Evolutionary conservation across 176 grass and related monocot species (phyloP).

Genomic region (Tillandsia fasciculata): DNA sequence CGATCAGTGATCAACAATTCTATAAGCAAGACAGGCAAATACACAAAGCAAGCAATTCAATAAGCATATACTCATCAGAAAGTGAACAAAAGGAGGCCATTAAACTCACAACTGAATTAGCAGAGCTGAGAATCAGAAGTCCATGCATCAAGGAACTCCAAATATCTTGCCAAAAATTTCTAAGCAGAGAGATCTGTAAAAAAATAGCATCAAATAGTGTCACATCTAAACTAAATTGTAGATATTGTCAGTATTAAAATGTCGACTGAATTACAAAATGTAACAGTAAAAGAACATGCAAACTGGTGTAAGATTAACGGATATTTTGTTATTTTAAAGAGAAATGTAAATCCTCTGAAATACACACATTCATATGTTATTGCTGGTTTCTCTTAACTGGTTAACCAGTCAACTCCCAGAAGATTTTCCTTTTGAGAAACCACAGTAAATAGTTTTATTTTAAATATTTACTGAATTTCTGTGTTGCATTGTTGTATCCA

Average conservation of each 20-base stretch:
- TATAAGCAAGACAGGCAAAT: background rate
- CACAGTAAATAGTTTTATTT: too few species aligned
- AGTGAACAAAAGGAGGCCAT: slow-evolving; percentile 19
- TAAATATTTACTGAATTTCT: too few species aligned
- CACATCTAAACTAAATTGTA: background rate
- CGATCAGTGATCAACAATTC: background rate
- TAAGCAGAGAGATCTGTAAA: slow-evolving; percentile 52
- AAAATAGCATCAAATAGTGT: slow-evolving; percentile 6
- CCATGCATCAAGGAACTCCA: slow-evolving; percentile 75
- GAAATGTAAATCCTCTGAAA: too few species aligned
- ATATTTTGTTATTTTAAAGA: too few species aligned
- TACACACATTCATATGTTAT: too few species aligned
- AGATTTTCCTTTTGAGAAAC: too few species aligned
- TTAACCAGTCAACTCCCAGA: too few species aligned
- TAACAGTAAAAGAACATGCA: background rate
- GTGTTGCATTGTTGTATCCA: too few species aligned
- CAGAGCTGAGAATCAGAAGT: slow-evolving; percentile 51
- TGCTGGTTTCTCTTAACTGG: too few species aligned
- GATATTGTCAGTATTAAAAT: slow-evolving; percentile 19
- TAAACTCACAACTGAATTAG: slow-evolving; percentile 52
- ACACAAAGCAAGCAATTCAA: background rate
- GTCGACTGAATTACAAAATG: background rate
- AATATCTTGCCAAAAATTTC: slow-evolving; percentile 74
- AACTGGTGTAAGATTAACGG: too few species aligned
- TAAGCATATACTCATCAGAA: background rate